Percentiles rank a stretch among this genome's conserved stretches.
These are phyloP conservation scores for Fusarium buharicum DNA, from an alignment of 2,329 filamentous ascomycete species.

Conservation along the genomic window DNA sequence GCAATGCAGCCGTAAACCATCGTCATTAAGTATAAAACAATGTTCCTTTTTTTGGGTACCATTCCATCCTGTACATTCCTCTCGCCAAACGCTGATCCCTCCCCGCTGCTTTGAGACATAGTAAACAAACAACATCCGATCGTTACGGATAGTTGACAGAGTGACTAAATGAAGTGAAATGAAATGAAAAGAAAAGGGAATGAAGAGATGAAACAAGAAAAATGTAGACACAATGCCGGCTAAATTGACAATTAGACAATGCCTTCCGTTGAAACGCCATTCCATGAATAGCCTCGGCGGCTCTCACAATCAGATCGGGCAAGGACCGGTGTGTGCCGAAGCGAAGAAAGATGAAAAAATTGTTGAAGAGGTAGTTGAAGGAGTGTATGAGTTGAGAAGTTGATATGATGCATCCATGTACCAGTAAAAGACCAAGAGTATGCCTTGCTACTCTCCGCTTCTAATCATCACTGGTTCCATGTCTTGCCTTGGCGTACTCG, in stretches of 20 bases:
- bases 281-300: constrained; percentile 41
- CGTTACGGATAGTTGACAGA: constrained; percentile 21
- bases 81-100: constrained; percentile 36
- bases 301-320: constrained; percentile 25
- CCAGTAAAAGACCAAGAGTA: constrained; percentile 50
- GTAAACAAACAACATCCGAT: constrained; percentile 22
- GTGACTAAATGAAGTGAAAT: constrained; percentile 17
- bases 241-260: constrained; percentile 40
- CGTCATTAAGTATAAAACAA: constrained; percentile 45
- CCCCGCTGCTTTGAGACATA: constrained; percentile 35
- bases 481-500: constrained; percentile 46
- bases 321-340: constrained; percentile 28
- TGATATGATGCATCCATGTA: not conserved
- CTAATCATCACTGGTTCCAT: constrained; percentile 46
- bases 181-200: constrained; percentile 25
- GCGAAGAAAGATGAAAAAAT: constrained; percentile 9
- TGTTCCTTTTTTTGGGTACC: constrained; percentile 40
- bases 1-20: constrained; percentile 48
- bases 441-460: constrained; percentile 25
- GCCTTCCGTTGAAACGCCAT: constrained; percentile 44
- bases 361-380: constrained; percentile 19
- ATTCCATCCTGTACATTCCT: constrained; percentile 41
- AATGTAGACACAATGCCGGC: constrained; percentile 39
- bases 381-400: constrained; percentile 17
- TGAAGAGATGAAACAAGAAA: constrained; percentile 22